Evolutionary conservation across 2,329 filamentous ascomycete genomes (phyloP), one percentile per base, ranked within the genome.

Genomic region (Fusarium nodosum): DNA sequence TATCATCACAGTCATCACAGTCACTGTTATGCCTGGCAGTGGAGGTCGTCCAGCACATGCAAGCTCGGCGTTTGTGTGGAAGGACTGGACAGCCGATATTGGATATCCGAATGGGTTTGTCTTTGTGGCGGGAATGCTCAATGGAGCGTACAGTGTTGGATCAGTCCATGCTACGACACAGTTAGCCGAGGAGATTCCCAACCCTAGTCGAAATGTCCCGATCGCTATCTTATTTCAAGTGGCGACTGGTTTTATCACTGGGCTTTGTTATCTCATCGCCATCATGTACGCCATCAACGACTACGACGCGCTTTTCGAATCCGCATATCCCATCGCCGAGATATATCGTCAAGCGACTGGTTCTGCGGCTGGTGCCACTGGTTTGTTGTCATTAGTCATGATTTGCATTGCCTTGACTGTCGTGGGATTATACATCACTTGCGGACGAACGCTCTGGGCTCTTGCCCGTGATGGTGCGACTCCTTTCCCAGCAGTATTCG

Each of bases 141-240:
- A 93, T 71, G 90, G 89, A 13, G 90, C 90, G 5, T 93, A 88
- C 74, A 86, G 87, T 45, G 86, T 92, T 13, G 91, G 90, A 9
- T 87, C 87, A 2, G 87, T 89, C 1, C 90, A 93, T 73, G 87
- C 88, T 48, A 86, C 88, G 2, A 87, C 86, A 2, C 90, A 91
- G 74, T 76, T 91, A 41, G 86, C 88, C 0, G 89, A 92, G 75
- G 89, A 91, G 75, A 89, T 91, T 41, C 88, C 82, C 0, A 34
- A 80, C 42, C 84, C 85, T 0, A 78, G 79, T 50, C 77, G 79
- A 26, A 88, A 88, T 64, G 80, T 88, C 2, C 88, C 88, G 16
- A 82, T 85, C 12, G 84, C 82, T 5, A 83, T 88, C 18, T 79
- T 81, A 3, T 80, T 87, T 5, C 83, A 87, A 62, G 78, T 88